Conservation (phyloP, 768 basidiomycete genomes). For the Psilocybe cyanescens region DNA sequence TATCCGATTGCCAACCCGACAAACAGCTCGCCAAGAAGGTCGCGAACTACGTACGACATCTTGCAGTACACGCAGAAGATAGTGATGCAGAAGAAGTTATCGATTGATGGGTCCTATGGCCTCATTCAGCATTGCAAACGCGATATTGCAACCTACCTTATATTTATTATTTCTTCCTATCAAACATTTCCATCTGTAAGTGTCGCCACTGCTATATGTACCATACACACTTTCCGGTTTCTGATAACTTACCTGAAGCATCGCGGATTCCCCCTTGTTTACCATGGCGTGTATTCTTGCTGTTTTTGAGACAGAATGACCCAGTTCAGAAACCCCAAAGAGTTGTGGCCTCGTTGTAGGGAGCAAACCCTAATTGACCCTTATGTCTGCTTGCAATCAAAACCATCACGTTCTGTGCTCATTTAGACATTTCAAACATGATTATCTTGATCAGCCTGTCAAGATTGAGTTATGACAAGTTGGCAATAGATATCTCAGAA, state of each 20-base stretch:
- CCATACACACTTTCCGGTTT: neutral
- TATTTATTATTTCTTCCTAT: neutral
- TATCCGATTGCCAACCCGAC: constrained; percentile 55
- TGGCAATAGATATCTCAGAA: no score
- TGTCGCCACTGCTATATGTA: constrained; percentile 1
- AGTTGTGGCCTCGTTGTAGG: constrained; percentile 18
- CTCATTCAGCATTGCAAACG: no score
- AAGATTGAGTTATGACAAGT: constrained; percentile 5
- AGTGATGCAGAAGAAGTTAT: constrained; percentile 66
- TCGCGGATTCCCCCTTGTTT: neutral
- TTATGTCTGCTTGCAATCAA: neutral
- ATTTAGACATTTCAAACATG: neutral
- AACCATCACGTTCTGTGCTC: neutral
- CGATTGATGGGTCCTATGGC: constrained; percentile 32
- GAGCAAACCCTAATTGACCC: constrained; percentile 7
- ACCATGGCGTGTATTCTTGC: neutral
- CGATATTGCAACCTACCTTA: neutral
- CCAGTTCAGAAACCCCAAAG: neutral
- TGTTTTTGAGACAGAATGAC: neutral
- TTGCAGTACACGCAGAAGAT: constrained; percentile 49
- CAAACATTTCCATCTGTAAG: neutral
- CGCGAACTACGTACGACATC: constrained; percentile 59
- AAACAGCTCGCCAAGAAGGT: constrained; percentile 65
- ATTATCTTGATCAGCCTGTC: neutral
- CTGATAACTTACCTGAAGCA: neutral